Base-by-base conservation (phyloP, 2,329 filamentous ascomycete species). In the Nannizzia gypsea region DNA sequence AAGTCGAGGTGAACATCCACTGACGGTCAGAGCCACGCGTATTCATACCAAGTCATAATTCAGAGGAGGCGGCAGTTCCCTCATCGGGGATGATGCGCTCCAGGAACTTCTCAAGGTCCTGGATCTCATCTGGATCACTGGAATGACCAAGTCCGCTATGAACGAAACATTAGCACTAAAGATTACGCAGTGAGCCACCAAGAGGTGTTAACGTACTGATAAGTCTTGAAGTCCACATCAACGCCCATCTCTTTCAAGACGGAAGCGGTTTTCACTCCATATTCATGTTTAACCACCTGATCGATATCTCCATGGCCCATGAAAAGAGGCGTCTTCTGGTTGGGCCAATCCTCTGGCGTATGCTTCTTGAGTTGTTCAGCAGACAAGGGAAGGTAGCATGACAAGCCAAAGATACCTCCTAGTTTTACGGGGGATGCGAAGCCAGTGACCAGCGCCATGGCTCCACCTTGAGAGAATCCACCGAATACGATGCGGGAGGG, bases 301-400 rank as follows among this genome's bases (percentile, higher is more conserved):
- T 99, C 92, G 0, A 75, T 75, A 63, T 85, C 81, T n/a, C 93
- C 93, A 67, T 97, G 93, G 11, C 83, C 90, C 85, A 96, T 87
- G 73, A 93, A 89, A 63, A 97, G 84, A 0, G 88, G 88, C 1
- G 90, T 96, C 44, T 87, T 78, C 72, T 85, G 83, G 72, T 90
- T 90, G 59, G 80, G 77, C 65, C 76, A 81, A 4, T 66, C 71
- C 46, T 80, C 77, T 1, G 81, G 77, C 15, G 82, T 71, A 64
- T 82, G 76, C 6, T 79, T 79, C 69, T 81, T 78, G 65, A 89
- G 72, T 69, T 85, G 87, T 63, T 81, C 76, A 17, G 50, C 1
- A 64, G 83, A 79, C 54, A 96, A 77, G 20, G 90, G 79, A 66
- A 96, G 75, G 74, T 95, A 97, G 67, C 84, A 87, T 11, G 88